phyloP scores from a whole-genome alignment of 192 early-diverging fungal genomes.

The Gamsiella multidivaricata region DNA sequence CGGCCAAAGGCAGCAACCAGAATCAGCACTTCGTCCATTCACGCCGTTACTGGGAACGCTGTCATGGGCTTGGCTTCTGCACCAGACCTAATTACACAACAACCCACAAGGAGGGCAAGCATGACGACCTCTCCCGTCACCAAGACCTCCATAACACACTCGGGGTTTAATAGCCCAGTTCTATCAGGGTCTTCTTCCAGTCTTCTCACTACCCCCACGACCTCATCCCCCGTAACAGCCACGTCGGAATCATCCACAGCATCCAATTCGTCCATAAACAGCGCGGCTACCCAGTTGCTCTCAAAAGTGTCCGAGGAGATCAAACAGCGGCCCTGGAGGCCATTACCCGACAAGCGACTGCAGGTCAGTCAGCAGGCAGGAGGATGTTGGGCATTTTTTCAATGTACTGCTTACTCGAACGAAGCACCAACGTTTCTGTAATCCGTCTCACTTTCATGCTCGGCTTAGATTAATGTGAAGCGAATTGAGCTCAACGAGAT shows the following conservation, averaged over 20 bases:
- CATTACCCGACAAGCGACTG: conserved; percentile 45
- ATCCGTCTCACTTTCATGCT: background rate
- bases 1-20: conserved; percentile 12
- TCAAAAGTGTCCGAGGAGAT: conserved; percentile 44
- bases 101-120: conserved; percentile 25
- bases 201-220: background rate
- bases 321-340: conserved; percentile 46
- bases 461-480: conserved; percentile 65
- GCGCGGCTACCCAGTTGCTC: conserved; percentile 33
- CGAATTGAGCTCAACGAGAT: conserved; percentile 66
- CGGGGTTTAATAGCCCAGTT: background rate
- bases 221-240: background rate
- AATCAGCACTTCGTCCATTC: background rate
- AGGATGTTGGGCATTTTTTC: conserved; percentile 58
- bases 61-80: conserved; percentile 10
- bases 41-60: background rate
- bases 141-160: conserved; percentile 3
- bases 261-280: background rate
- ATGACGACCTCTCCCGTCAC: conserved; percentile 24
- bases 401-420: background rate
- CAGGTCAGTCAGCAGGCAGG: conserved; percentile 15
- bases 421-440: background rate
- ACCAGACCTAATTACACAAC: conserved; percentile 43
- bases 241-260: background rate
- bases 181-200: background rate